Base-by-base conservation (phyloP, 345 rosid genomes). In the Eucalyptus pauciflora region DNA sequence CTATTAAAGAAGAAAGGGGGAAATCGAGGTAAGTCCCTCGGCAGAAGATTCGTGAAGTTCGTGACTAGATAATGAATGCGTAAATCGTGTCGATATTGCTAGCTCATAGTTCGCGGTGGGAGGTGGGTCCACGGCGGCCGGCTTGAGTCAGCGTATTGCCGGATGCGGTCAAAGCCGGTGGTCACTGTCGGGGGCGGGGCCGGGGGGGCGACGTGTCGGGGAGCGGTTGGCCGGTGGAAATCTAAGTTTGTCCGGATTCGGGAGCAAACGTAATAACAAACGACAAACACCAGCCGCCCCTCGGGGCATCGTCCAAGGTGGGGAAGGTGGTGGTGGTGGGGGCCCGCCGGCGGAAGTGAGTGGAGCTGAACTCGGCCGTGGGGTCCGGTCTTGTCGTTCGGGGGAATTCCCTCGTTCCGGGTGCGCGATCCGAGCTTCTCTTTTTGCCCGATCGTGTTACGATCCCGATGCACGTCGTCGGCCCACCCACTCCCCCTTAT, bases 171-270 rank as follows among this genome's bases (percentile, higher is more conserved):
- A 46, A 85, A 50, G 22, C 86, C 22, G 20, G 91, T 52, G 27
- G 50, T 87, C 88, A 52, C 41, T 3, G 8, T 20, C 37, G n/a
- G 50, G 9, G 58, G 25, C 25, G 25, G 58, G 58, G 58, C 25
- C 58, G 10, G 7, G 58, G 79, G 89, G 37, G 60, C 86, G 64
- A 86, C 92, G 93, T 92, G 95, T 92, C 85, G 1, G 46, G 14
- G 1, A 33, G 29, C 9, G 54, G 71, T 76, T 92, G 91, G 92
- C 25, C 7, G 31, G 69, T 64, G 80, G 56, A 86, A 88, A 79
- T 69, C 50, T 25, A 37, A 4, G 6, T 60, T 88, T 88, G 93
- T 91, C 91, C 79, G 22, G 89, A 87, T 90, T 89, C 93, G 87
- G 33, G 15, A 6, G 90, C 88, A 88, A 88, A 54, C 13, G 83